Conservation (phyloP, 495 filamentous ascomycete genomes). For the Pyrenopolyporus hunteri region DNA sequence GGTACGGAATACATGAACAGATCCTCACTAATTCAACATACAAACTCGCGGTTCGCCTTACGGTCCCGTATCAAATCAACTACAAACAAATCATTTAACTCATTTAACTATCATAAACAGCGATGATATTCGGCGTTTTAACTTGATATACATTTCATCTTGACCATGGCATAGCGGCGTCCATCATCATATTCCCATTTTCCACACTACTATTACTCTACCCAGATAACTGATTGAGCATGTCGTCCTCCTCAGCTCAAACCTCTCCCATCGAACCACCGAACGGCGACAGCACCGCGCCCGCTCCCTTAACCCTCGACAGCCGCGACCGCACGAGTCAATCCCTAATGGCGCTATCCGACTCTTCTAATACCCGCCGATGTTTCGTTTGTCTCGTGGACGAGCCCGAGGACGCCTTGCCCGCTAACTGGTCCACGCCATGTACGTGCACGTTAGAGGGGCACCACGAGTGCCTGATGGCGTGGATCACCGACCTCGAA, state of each 20-base stretch:
- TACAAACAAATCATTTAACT: too few relatives aligned
- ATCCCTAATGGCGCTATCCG: slow-evolving; percentile 1
- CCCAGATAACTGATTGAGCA: not conserved
- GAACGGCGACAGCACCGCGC: slow-evolving; percentile 4
- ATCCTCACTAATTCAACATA: too few relatives aligned
- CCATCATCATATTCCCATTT: not conserved
- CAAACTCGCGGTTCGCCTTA: too few relatives aligned
- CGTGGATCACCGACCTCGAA: slow-evolving; percentile 89
- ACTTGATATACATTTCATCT: too few relatives aligned
- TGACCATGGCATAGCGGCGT: slow-evolving; percentile 21
- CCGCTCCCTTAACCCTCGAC: slow-evolving; percentile 20
- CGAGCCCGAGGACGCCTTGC: slow-evolving; percentile 70
- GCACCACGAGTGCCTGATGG: slow-evolving; percentile 87
- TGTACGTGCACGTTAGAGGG: slow-evolving; percentile 89
- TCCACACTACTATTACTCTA: too few relatives aligned
- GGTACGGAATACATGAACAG: too few relatives aligned
- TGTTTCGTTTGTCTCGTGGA: slow-evolving; percentile 96
- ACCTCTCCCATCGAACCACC: not conserved
- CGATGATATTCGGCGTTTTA: not conserved
- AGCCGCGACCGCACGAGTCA: slow-evolving; percentile 32
- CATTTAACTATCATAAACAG: not conserved
- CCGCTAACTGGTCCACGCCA: slow-evolving; percentile 80
- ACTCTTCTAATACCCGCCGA: slow-evolving; percentile 57
- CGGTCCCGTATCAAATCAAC: too few relatives aligned
- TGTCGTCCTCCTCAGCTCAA: slow-evolving; percentile 23